Conservation (phyloP, 441 rosid species). For the Jatropha multifida region DNA sequence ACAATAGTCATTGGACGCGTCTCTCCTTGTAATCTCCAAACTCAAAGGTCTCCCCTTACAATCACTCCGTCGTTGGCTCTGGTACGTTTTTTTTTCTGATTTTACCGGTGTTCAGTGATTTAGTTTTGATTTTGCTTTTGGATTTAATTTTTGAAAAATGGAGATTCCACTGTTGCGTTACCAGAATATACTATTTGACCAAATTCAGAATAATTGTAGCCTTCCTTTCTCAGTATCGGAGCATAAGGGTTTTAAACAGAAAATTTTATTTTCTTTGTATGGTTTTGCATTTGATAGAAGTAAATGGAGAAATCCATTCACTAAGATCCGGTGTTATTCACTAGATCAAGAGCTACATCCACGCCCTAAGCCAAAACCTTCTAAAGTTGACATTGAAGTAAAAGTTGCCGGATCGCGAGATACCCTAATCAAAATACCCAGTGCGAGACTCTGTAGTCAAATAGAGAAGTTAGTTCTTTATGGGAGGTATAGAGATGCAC, state of each 20-base stretch:
- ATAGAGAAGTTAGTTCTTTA: slow-evolving; percentile 67
- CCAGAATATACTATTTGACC: slow-evolving; percentile 44
- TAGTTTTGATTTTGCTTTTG: background rate
- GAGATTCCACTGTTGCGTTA: slow-evolving; percentile 57
- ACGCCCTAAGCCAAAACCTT: slow-evolving; percentile 52
- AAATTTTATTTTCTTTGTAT: slow-evolving; percentile 38
- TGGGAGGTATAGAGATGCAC: slow-evolving; percentile 61
- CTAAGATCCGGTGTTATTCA: slow-evolving; percentile 46
- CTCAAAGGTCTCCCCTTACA: background rate
- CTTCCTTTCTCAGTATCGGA: slow-evolving; percentile 30
- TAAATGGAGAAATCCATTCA: slow-evolving; percentile 46
- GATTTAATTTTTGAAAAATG: slow-evolving; percentile 38
- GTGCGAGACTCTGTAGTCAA: slow-evolving; percentile 63
- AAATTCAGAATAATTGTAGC: slow-evolving; percentile 31
- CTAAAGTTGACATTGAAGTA: slow-evolving; percentile 27
- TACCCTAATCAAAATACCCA: slow-evolving; percentile 40
- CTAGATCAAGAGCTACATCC: slow-evolving; percentile 49
- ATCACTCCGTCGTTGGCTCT: background rate
- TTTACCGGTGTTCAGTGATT: background rate
- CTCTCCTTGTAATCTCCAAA: slow-evolving; percentile 14
- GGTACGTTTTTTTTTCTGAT: slow-evolving; percentile 16
- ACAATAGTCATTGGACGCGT: background rate
- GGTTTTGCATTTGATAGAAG: slow-evolving; percentile 37
- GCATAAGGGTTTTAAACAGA: slow-evolving; percentile 26
- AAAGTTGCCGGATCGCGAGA: slow-evolving; percentile 21